phyloP scores from a whole-genome alignment of 2,329 filamentous ascomycete species.

The Domatiomyces globalis region DNA sequence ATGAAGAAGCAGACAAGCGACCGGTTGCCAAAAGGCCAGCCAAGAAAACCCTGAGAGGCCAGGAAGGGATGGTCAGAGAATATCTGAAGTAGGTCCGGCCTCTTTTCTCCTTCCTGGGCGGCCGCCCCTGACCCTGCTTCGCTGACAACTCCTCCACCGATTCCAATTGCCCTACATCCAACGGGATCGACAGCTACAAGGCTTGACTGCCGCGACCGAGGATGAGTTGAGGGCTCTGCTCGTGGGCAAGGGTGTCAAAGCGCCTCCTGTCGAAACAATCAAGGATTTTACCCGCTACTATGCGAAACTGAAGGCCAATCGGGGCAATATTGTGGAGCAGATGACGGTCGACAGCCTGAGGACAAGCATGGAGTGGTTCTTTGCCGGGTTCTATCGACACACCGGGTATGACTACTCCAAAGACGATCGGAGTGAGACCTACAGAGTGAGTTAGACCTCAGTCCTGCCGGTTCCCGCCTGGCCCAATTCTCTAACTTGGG shows the following conservation, averaged over 20 bases:
- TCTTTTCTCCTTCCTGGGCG: too few relatives aligned
- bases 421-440: constrained; percentile 11
- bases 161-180: too few relatives aligned
- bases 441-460: constrained; percentile 5
- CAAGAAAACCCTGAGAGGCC: constrained; percentile 1
- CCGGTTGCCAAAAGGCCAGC: constrained; percentile 2
- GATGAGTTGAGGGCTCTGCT: too few relatives aligned
- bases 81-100: constrained; percentile 4
- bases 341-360: constrained; percentile 8
- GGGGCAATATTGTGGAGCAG: constrained; percentile 1
- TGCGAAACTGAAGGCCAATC: constrained; percentile 3
- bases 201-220: too few relatives aligned
- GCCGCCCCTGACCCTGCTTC: too few relatives aligned
- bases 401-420: constrained; percentile 3
- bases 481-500: too few relatives aligned
- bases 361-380: constrained; percentile 9
- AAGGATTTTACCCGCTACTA: constrained; percentile 14
- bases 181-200: too few relatives aligned
- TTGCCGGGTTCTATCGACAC: constrained; percentile 8
- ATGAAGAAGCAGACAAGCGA: not conserved
- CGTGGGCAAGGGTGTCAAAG: not conserved
- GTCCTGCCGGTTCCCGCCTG: too few relatives aligned
- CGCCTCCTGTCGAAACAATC: constrained; percentile 8
- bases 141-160: too few relatives aligned
- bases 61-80: constrained; percentile 4